phyloP scores from a whole-genome alignment of 352 stramenopile genomes.

The Pythium brassicae region DNA sequence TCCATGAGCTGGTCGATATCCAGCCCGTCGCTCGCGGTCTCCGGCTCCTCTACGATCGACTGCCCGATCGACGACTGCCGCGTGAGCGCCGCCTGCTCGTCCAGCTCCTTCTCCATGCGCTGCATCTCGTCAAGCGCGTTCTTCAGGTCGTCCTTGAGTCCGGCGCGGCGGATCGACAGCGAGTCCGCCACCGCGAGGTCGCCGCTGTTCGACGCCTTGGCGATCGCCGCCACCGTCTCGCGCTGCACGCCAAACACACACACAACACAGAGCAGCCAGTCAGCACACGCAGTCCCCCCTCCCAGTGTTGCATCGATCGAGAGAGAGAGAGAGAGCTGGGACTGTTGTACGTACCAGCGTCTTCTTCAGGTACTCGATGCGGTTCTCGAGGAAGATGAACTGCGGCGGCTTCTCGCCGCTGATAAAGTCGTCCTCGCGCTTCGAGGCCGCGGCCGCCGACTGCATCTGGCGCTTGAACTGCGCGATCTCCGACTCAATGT shows the following conservation, averaged over 20 bases:
- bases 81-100: constrained; percentile 14
- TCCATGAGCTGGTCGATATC: constrained; percentile 48
- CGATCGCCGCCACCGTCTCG: constrained; percentile 57
- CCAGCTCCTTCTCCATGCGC: constrained; percentile 60
- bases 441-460: constrained; percentile 53
- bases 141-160: constrained; percentile 67
- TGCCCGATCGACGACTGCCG: constrained; percentile 27
- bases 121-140: constrained; percentile 67
- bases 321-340: background rate
- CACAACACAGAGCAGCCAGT: background rate
- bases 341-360: constrained; percentile 55
- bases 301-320: background rate
- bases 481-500: constrained; percentile 57
- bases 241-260: constrained; percentile 17
- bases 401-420: constrained; percentile 73
- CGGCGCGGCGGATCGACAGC: constrained; percentile 54
- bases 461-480: constrained; percentile 68
- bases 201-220: constrained; percentile 42
- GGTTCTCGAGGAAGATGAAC: constrained; percentile 76
- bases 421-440: constrained; percentile 75
- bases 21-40: constrained; percentile 14
- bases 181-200: constrained; percentile 57
- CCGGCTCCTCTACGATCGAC: constrained; percentile 14
- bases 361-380: constrained; percentile 59
- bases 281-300: background rate